Evolutionary conservation across 495 filamentous ascomycete genomes (phyloP), one percentile per base, ranked within the genome.

Genomic region (Cairneyella variabilis): DNA sequence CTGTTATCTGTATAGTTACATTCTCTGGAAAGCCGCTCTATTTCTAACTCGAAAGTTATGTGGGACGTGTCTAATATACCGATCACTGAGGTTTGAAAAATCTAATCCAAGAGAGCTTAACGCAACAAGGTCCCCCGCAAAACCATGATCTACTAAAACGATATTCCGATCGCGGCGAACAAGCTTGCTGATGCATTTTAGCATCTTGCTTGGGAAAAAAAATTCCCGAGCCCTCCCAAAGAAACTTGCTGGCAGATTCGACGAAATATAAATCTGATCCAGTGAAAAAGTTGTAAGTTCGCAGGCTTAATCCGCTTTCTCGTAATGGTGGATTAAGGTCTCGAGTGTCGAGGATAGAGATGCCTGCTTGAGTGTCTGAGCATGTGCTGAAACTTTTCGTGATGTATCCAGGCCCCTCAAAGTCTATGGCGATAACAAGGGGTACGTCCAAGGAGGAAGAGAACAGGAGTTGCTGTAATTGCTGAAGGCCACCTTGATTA

Each of bases 221-320:
- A n/a, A n/a, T n/a, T n/a, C n/a, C n/a, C n/a, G n/a, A n/a, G n/a
- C n/a, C n/a, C n/a, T n/a, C 50, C 22, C 14, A 45, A 22, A 45
- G 50, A 23, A 53, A 53, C 37, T 44, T 53, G 10, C 44, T 53
- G 30, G 38, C 27, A 43, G 50, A 44, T 36, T 32, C 41, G 6
- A 39, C 23, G 20, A 10, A 53, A 21, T 53, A 53, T 25, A 30
- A 30, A 53, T 44, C 38, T 36, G 38, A 53, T 53, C 50, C 16
- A 30, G 50, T 45, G 11, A 44, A 12, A 21, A 53, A 53, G 38
- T 44, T 53, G n/a, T 45, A 53, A 21, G 50, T 53, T 28, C 22
- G 3, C 39, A 47, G 22, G 22, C 26, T 45, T 37, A 37, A 49
- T 49, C 8, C 18, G 3, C 27, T 38, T 37, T 49, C 37, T 42